Conservation (phyloP, 768 basidiomycete species). For the Gelatoporia subvermispora region DNA sequence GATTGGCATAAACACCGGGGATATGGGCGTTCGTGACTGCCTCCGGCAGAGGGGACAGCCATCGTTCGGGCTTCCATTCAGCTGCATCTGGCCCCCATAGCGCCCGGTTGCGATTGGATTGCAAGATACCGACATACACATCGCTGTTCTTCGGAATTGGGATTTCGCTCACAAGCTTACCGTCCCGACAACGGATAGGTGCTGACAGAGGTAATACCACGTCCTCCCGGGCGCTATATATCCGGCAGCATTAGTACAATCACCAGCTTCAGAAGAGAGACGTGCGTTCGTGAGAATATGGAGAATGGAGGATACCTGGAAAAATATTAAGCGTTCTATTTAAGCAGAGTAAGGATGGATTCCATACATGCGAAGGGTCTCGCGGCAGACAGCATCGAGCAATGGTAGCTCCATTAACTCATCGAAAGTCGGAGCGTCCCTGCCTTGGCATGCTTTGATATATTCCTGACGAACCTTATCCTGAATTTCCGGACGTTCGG, state of each 20-base stretch:
- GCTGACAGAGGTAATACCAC: conserved; percentile 34
- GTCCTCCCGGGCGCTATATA: conserved; percentile 23
- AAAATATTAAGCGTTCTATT: no score
- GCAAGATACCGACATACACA: conserved; percentile 34
- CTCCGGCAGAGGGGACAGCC: conserved; percentile 27
- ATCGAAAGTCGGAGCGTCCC: conserved; percentile 14
- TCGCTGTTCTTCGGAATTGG: conserved; percentile 34
- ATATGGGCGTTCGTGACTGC: conserved; percentile 13
- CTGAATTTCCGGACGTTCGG: conserved; percentile 18
- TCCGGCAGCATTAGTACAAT: no score
- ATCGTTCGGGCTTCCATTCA: conserved; percentile 40
- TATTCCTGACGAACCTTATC: conserved; percentile 20
- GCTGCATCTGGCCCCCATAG: conserved; percentile 43
- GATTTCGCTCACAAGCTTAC: conserved; percentile 19
- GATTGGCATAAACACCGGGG: conserved; percentile 18
- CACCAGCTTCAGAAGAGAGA: no score
- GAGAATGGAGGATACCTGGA: no score
- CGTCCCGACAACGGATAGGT: conserved; percentile 16
- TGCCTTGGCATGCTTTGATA: conserved; percentile 1
- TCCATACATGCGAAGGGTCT: no score
- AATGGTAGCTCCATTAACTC: conserved; percentile 40
- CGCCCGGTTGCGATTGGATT: conserved; percentile 35
- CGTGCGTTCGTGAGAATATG: no score
- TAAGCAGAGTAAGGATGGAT: no score
- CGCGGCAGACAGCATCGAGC: conserved; percentile 56